Evolutionary conservation across 495 filamentous ascomycete species (phyloP).

Genomic region (Xylaria cubensis): DNA sequence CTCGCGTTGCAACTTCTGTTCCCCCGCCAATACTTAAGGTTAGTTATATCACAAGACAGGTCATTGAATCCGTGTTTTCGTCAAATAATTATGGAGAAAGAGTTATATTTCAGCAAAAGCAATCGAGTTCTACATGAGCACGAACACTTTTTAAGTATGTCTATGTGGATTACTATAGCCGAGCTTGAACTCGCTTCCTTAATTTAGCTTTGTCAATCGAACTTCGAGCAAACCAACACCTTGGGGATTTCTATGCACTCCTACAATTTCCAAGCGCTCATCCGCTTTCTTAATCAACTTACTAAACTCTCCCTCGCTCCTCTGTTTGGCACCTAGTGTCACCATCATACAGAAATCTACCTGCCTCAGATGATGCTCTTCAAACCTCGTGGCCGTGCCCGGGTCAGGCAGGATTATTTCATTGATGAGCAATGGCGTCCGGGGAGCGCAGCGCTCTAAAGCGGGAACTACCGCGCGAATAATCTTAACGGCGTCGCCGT

Average conservation of each 20-base stretch:
- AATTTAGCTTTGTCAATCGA: background rate
- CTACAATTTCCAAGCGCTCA: constrained; percentile 9
- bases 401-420: constrained; percentile 38
- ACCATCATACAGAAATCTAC: constrained; percentile 42
- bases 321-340: constrained; percentile 36
- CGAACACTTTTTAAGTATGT: background rate
- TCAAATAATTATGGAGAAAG: background rate
- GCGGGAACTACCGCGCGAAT: constrained; percentile 35
- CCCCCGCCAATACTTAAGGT: background rate
- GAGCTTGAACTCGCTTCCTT: background rate
- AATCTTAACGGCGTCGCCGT: constrained; percentile 34
- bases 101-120: background rate
- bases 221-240: constrained; percentile 23
- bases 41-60: background rate
- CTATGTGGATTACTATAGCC: background rate
- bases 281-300: constrained; percentile 32
- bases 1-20: no score
- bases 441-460: constrained; percentile 31
- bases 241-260: constrained; percentile 11
- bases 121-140: background rate
- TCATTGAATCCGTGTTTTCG: background rate
- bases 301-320: constrained; percentile 37
- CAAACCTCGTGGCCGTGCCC: constrained; percentile 16
- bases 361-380: constrained; percentile 31
- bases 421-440: constrained; percentile 42